phyloP scores from a whole-genome alignment of 495 filamentous ascomycete genomes.

The Hypoxylon lenormandii region DNA sequence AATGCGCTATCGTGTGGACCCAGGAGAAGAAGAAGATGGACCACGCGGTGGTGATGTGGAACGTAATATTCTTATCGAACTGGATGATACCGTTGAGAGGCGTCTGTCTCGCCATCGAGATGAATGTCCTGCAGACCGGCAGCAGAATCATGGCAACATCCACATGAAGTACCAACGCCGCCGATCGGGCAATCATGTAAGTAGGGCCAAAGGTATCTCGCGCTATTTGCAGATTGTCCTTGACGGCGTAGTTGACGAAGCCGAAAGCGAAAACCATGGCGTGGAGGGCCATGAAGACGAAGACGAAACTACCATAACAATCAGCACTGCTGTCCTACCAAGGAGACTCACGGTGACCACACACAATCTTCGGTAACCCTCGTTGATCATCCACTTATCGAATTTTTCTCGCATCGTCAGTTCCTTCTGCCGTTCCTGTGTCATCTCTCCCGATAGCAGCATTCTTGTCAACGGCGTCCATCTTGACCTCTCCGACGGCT shows the following conservation, averaged over 20 bases:
- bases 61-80: constrained; percentile 84
- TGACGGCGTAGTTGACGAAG: constrained; percentile 79
- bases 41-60: constrained; percentile 83
- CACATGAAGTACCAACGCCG: constrained; percentile 78
- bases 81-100: constrained; percentile 81
- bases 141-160: constrained; percentile 80
- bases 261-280: constrained; percentile 76
- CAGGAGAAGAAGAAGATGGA: constrained; percentile 84
- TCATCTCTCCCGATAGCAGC: constrained; percentile 77
- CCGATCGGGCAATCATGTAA: constrained; percentile 76
- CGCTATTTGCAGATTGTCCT: constrained; percentile 73
- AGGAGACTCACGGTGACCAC: constrained; percentile 49
- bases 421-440: constrained; percentile 69
- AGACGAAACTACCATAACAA: constrained; percentile 69
- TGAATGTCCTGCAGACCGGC: constrained; percentile 81
- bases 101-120: constrained; percentile 78
- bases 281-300: constrained; percentile 74
- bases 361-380: constrained; percentile 78
- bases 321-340: constrained; percentile 38
- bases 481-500: constrained; percentile 71
- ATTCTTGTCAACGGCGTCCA: constrained; percentile 77
- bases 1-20: constrained; percentile 83
- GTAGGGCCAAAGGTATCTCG: constrained; percentile 74
- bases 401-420: constrained; percentile 66
- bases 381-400: constrained; percentile 79